Conservation (phyloP, 768 basidiomycete genomes). For the Cyathus striatus region DNA sequence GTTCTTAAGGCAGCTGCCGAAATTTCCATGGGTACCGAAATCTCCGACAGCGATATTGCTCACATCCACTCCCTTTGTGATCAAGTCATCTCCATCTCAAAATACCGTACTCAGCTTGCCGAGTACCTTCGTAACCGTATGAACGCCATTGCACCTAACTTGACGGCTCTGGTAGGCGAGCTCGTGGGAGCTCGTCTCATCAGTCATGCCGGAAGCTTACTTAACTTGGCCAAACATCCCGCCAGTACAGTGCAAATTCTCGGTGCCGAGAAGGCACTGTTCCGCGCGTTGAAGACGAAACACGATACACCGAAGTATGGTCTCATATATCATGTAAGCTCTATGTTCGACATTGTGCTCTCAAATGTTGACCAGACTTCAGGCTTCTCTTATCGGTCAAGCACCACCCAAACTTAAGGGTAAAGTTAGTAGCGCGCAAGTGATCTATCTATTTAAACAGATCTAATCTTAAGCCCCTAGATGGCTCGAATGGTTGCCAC, state of each 20-base stretch:
- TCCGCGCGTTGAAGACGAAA: constrained; percentile 97
- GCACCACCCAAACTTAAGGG: constrained; percentile 98
- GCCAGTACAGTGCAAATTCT: constrained; percentile 98
- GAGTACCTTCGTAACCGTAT: constrained; percentile 98
- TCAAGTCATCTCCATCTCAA: constrained; percentile 94
- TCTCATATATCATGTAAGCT: constrained; percentile 90
- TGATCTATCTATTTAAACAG: not conserved
- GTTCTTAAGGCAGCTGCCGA: constrained; percentile 94
- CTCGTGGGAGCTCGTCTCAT: constrained; percentile 91
- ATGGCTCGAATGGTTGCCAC: constrained; percentile 99
- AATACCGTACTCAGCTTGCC: constrained; percentile 90
- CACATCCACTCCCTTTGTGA: constrained; percentile 97
- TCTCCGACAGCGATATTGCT: constrained; percentile 92
- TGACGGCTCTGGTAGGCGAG: constrained; percentile 89
- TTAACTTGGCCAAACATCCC: constrained; percentile 95
- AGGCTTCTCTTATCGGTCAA: constrained; percentile 95
- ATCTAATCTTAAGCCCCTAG: constrained; percentile 24
- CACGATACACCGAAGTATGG: constrained; percentile 99
- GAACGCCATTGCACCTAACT: constrained; percentile 96
- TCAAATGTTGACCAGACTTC: constrained; percentile 2
- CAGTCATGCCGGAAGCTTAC: constrained; percentile 93
- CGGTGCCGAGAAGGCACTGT: constrained; percentile 97
- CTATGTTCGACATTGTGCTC: not conserved
- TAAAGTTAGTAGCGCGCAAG: constrained; percentile 49
- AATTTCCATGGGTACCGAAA: constrained; percentile 99